These are phyloP conservation scores for Aspergillus bridgeri DNA, from an alignment of 495 filamentous ascomycete species.

Conservation along the genomic window DNA sequence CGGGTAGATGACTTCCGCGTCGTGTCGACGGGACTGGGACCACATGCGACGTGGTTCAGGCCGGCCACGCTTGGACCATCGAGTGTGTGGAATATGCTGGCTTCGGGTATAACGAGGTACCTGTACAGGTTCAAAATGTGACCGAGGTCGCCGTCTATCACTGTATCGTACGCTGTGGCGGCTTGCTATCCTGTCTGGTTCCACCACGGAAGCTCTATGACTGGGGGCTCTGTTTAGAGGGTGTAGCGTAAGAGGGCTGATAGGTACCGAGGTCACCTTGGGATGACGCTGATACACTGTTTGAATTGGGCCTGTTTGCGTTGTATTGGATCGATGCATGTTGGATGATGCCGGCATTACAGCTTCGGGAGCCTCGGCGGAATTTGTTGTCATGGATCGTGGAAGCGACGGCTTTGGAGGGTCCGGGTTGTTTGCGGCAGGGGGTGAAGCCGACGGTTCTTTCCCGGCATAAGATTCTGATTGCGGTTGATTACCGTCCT, in stretches of 20 bases:
- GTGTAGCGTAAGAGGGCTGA: conserved; percentile 18
- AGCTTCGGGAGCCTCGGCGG: conserved; percentile 40
- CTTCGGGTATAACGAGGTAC: conserved; percentile 30
- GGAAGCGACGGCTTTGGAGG: conserved; percentile 6
- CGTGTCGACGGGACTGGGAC: conserved; percentile 26
- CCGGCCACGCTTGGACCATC: conserved; percentile 20
- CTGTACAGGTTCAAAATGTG: conserved; percentile 28
- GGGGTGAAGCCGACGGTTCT: conserved; percentile 4
- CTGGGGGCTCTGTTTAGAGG: conserved; percentile 8
- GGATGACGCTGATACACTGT: conserved; percentile 10
- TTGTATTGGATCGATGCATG: conserved; percentile 32
- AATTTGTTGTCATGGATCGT: conserved; percentile 39
- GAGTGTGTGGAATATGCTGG: conserved; percentile 23
- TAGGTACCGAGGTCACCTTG: conserved; percentile 29
- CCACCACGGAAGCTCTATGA: conserved; percentile 14
- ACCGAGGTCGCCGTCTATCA: conserved; percentile 19
- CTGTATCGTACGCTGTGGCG: conserved; percentile 12
- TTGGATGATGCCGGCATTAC: conserved; percentile 24
- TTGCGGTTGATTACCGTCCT: conserved; percentile 1
- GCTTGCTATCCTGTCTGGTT: conserved; percentile 5
- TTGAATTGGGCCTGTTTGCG: conserved; percentile 24
- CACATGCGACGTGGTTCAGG: conserved; percentile 24
- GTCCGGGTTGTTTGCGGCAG: not conserved
- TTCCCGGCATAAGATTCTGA: not conserved
- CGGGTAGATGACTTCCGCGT: conserved; percentile 35